Base-by-base conservation (phyloP, 495 filamentous ascomycete species). In the Monascus purpureus region DNA sequence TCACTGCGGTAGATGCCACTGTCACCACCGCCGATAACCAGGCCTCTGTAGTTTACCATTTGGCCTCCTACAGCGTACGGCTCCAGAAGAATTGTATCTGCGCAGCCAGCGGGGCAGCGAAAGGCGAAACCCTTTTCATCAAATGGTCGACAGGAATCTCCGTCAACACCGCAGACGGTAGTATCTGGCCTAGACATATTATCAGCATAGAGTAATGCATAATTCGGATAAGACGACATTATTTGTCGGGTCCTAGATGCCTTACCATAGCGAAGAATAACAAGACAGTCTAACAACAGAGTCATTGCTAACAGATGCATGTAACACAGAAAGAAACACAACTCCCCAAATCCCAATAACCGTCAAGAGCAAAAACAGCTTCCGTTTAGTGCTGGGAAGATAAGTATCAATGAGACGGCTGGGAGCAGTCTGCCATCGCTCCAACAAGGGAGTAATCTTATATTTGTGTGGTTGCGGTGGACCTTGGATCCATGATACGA, bases 61-160 rank as follows among this genome's bases (percentile, higher is more conserved):
- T 77, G 63, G 17, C 62, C 65, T 17, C 82, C 82, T 7, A 90
- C 71, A 8, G 73, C 70, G 23, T 74, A 67, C 2, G 77, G 76
- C 41, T 86, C 82, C 18, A 81, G 59, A 2, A 84, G 65, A 28
- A 65, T 65, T 22, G 69, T 63, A 31, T 59, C 62, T 4, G 60
- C 53, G 45, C 82, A 90, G 39, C 70, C 71, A 2, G 77, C 70
- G 9, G 81, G 79, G 43, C 82, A 90, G 26, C 74, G 66, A 44
- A 90, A 90, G 2, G 78, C 68, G 36, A 80, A 77, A 0, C 62
- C 67, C 23, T 63, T 64, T 23, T 70, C 63, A 33, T 66, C 67
- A 46, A 88, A 90, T 0, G 82, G 82, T 9, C 70, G 69, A 48
- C 82, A 90, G 36, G 64, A 50, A 30, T 73, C 65, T 1, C 81